phyloP scores from a whole-genome alignment of 2,329 filamentous ascomycete genomes.

The Drechslera avenae region DNA sequence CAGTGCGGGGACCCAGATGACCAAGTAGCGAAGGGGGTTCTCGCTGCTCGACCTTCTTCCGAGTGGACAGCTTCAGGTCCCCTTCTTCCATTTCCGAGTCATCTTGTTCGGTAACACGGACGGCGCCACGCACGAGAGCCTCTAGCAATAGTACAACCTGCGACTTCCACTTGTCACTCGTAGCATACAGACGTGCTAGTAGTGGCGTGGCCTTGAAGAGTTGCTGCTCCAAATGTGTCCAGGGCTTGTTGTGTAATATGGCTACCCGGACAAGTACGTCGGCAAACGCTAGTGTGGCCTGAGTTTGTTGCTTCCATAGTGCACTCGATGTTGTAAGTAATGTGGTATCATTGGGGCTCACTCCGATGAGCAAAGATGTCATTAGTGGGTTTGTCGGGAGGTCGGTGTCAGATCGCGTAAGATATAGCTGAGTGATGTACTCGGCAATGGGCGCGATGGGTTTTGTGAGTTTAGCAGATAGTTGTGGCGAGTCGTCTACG shows the following conservation, averaged over 20 bases:
- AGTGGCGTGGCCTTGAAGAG: conserved; percentile 81
- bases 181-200: conserved; percentile 75
- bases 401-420: conserved; percentile 70
- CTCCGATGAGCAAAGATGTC: conserved; percentile 67
- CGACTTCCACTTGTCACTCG: conserved; percentile 67
- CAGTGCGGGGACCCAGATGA: conserved; percentile 80
- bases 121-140: conserved; percentile 72
- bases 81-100: conserved; percentile 12
- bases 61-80: conserved; percentile 5
- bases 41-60: conserved; percentile 16
- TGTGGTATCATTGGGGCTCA: conserved; percentile 46
- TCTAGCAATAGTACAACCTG: conserved; percentile 73
- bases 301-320: conserved; percentile 65
- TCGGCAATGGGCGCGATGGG: conserved; percentile 74
- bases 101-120: conserved; percentile 56
- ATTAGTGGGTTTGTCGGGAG: conserved; percentile 79
- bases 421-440: conserved; percentile 77
- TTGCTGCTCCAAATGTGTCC: conserved; percentile 72
- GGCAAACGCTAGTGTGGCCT: conserved; percentile 68
- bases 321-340: conserved; percentile 48
- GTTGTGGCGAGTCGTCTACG: conserved; percentile 65
- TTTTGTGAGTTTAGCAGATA: conserved; percentile 60
- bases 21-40: conserved; percentile 95
- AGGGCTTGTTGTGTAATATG: conserved; percentile 65
- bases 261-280: conserved; percentile 73